Base-by-base conservation (phyloP, 139 green algal genomes). In the Chlamydomonas applanata region DNA sequence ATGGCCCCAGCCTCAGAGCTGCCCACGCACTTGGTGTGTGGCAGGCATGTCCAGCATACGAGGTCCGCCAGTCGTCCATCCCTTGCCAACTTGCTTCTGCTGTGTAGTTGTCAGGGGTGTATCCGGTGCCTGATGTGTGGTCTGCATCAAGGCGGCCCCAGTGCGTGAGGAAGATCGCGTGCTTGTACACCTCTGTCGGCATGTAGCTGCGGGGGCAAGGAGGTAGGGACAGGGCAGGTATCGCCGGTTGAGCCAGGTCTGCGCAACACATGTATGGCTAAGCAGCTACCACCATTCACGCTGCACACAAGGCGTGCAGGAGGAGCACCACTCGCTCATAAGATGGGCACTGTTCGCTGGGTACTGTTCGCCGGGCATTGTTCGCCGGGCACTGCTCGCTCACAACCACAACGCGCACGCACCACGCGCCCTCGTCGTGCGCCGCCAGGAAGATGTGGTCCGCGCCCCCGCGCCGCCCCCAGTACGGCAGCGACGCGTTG, bases 381-480 rank as follows among this genome's bases (percentile, higher is more conserved):
- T n/a, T n/a, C n/a, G n/a, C n/a, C n/a, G n/a, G n/a, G n/a, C n/a
- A n/a, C n/a, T n/a, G n/a, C n/a, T n/a, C n/a, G n/a, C n/a, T n/a
- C n/a, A n/a, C n/a, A n/a, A n/a, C n/a, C n/a, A n/a, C n/a, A n/a
- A n/a, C n/a, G n/a, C n/a, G n/a, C n/a, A n/a, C 29, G 69, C 79
- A 88, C 62, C 82, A 86, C 0, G 64, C 82, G 17, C 83, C 83
- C 67, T 89, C 86, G 73, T 90, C 83, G 65, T 89, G 79, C 13
- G 81, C 59, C 52, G 80, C 77, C 22, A 90, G 61, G 45, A 74
- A 89, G 17, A 92, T 82, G 77, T 92, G 87, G 78, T 92, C 84
- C 25, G 68, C 34, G 19, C 87, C 87, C 14, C 69, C 29, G 2
- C 61, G 59, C 36, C 78, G 30, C 57, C 77, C 33, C 78, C 78